These are phyloP conservation scores for Myxozyma monticola DNA, from an alignment of 805 yeast species.

Conservation along the genomic window DNA sequence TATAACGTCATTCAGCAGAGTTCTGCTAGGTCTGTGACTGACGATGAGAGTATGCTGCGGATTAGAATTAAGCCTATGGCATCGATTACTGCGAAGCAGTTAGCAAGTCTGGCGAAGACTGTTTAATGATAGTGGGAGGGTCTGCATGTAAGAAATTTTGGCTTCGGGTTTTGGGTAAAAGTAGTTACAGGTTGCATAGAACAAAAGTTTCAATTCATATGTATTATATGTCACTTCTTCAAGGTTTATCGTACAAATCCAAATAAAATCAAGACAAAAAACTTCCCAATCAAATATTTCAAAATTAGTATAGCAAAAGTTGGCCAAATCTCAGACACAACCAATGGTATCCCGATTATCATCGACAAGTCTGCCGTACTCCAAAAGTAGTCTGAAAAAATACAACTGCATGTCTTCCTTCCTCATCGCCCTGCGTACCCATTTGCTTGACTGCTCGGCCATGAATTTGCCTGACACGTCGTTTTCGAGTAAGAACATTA, in stretches of 20 bases:
- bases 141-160: no score
- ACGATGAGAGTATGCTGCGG: conserved; percentile 47
- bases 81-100: conserved; percentile 69
- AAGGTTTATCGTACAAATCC: no score
- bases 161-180: no score
- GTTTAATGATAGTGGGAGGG: not conserved
- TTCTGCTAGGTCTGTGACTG: conserved; percentile 41
- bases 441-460: conserved; percentile 24
- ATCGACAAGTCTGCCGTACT: conserved; percentile 33
- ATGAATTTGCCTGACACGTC: conserved; percentile 24
- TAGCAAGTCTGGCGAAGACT: conserved; percentile 58
- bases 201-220: not conserved
- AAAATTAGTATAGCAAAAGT: no score
- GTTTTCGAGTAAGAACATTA: conserved; percentile 23
- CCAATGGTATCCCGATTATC: conserved; percentile 31
- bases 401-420: conserved; percentile 31
- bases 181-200: no score
- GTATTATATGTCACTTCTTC: no score
- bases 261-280: no score
- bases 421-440: conserved; percentile 28
- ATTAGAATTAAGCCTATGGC: conserved; percentile 73
- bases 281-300: no score
- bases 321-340: conserved; percentile 12
- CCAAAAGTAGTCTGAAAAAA: conserved; percentile 31
- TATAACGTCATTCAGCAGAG: conserved; percentile 67